Conservation (phyloP, 257 asterid genomes). For the Solanum appendiculatum region DNA sequence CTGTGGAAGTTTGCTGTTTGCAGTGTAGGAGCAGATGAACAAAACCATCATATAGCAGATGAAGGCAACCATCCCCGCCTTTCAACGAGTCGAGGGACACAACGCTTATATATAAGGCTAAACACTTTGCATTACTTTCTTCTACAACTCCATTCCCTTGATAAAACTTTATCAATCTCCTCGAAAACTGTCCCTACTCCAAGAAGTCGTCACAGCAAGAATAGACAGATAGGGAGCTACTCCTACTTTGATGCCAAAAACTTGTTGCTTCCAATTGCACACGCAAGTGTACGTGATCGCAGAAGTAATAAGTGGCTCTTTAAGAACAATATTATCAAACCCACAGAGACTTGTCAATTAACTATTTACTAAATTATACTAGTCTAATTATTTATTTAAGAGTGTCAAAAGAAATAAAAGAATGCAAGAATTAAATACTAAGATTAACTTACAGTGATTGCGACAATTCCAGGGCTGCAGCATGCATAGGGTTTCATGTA, state of each 20-base stretch:
- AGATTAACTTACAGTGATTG: no score
- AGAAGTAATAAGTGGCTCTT: no score
- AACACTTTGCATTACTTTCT: slow-evolving; percentile 75
- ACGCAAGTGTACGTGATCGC: no score
- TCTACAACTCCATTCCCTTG: slow-evolving; percentile 51
- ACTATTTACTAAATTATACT: no score
- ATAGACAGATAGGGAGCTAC: slow-evolving; percentile 31
- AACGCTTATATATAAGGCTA: slow-evolving; percentile 87
- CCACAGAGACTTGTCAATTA: no score
- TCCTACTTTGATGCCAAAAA: slow-evolving; percentile 72
- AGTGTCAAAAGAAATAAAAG: no score
- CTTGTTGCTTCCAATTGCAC: no score
- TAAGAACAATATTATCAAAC: no score
- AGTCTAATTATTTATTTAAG: no score
- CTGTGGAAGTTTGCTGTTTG: slow-evolving; percentile 82
- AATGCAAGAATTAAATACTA: no score
- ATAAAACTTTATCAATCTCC: slow-evolving; percentile 46
- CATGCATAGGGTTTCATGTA: no score
- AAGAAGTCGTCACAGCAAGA: slow-evolving; percentile 21
- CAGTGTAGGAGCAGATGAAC: slow-evolving; percentile 39
- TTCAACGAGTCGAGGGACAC: slow-evolving; percentile 90
- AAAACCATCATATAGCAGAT: slow-evolving; percentile 3
- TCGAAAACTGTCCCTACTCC: slow-evolving; percentile 41
- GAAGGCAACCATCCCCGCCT: slow-evolving; percentile 72
- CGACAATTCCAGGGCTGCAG: no score